phyloP scores from a whole-genome alignment of 768 basidiomycete genomes.

The Trametes villosa region DNA sequence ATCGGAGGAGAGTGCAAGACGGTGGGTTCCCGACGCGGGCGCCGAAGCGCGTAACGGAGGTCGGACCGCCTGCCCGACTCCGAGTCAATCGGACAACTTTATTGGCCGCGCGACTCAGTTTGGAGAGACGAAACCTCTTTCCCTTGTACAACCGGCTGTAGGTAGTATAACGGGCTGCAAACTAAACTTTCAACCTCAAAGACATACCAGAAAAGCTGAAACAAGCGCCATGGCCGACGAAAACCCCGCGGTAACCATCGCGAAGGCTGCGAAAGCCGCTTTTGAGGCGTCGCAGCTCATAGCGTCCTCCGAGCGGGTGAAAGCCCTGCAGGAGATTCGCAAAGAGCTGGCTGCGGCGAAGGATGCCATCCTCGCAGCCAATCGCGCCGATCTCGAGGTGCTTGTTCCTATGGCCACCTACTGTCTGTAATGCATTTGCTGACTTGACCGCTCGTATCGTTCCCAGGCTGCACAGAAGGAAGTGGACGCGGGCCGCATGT shows the following conservation, averaged over 20 bases:
- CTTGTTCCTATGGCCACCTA: conserved; percentile 20
- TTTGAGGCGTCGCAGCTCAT: conserved; percentile 90
- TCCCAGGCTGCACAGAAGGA: conserved; percentile 73
- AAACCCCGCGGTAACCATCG: conserved; percentile 57
- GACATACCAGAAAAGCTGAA: background rate
- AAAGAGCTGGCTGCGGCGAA: conserved; percentile 66
- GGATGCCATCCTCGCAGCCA: conserved; percentile 76
- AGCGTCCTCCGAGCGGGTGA: conserved; percentile 63
- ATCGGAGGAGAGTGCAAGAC: too few relatives aligned
- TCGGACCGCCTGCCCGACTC: too few relatives aligned
- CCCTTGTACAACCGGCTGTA: too few relatives aligned
- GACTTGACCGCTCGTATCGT: background rate
- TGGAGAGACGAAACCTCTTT: too few relatives aligned
- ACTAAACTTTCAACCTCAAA: too few relatives aligned
- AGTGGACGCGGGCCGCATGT: conserved; percentile 84
- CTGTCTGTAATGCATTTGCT: background rate
- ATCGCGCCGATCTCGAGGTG: conserved; percentile 80
- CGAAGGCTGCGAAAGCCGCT: conserved; percentile 76
- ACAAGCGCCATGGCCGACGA: background rate
- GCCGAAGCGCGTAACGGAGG: too few relatives aligned
- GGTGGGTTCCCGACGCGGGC: too few relatives aligned
- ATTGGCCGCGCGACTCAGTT: too few relatives aligned
- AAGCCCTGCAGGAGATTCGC: conserved; percentile 73
- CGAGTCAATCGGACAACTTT: background rate
- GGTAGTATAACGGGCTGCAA: too few relatives aligned